Evolutionary conservation across 2,329 filamentous ascomycete species (phyloP), one percentile per base, ranked within the genome.

Genomic region (Niveomyces coronatus): DNA sequence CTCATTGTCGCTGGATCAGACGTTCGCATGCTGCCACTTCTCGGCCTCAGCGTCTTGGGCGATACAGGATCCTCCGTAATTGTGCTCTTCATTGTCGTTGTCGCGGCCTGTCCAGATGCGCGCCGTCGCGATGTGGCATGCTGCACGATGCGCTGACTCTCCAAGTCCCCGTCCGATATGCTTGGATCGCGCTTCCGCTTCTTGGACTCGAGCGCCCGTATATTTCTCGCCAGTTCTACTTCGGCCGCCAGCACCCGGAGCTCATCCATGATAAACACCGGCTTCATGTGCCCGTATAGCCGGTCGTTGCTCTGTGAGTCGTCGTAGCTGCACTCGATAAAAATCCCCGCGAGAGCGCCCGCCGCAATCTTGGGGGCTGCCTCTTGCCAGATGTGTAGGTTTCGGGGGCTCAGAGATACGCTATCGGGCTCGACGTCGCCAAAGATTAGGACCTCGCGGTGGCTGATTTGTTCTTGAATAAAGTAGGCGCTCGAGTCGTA

Each of bases 291-390:
- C 0, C 91, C 91, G 47, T 87, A 98, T 0, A 98, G 68, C 1
- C 79, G 74, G 35, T 82, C 79, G 43, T 91, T 79, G 16, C 76
- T 70, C 50, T 87, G 82, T 7, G 75, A 74, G 56, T 95, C 82
- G 44, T 86, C 83, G 57, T 89, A 98, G 44, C 85, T 94, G 58
- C 89, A 96, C 64, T 98, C 91, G 49, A 98, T 93, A 53, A 96
- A 89, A 10, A 98, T 82, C 9, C 82, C 89, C 0, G 70, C 73
- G 1, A 98, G 69, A 4, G 71, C 68, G 2, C 85, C 85, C 0
- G 69, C 63, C 0, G 70, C 82, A 18, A 98, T 78, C 54, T 93
- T 94, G 8, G 82, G 82, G 0, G 88, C 89, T 0, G 89, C 89
- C 52, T 91, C 84, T 47, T 76, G 72, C 91, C 91, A 98, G 11